Base-by-base conservation (phyloP, 495 filamentous ascomycete genomes). In the Pyronema omphalodes region DNA sequence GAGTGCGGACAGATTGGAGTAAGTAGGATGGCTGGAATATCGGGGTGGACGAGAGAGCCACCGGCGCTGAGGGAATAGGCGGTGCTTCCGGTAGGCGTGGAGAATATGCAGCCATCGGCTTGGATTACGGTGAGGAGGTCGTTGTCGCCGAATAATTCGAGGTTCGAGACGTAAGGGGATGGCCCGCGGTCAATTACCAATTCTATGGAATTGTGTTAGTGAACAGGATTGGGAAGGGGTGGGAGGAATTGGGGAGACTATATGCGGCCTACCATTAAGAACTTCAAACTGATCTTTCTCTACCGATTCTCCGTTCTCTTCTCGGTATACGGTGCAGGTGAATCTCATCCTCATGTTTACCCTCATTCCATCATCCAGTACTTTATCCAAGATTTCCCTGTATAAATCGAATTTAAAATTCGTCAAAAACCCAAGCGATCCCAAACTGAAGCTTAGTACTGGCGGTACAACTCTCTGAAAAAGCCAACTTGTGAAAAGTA, bases 61-160 rank as follows among this genome's bases (percentile, higher is more conserved):
- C 93, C 93, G 11, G 93, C 91, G 0, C 89, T 89, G 39, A 98
- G 84, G 61, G 95, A 96, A 71, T 98, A 98, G 12, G 91, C 91
- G 43, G 91, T 98, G 11, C 84, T 91, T 37, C 91, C 91, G 0
- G 63, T 66, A 12, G 64, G 63, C 9, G 63, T 66, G 14, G 64
- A 66, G 59, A 98, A 93, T 57, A 96, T 96, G 70, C 86, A 91
- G 49, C 91, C 91, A 58, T 98, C 91, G 18, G 91, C 91, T 71
- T 93, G 87, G 51, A 98, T 81, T 40, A 94, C 84, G 14, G 91
- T 98, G 52, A 98, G 51, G 45, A 66, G 60, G 60, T 94, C 86
- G 62, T 94, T 84, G 63, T 95, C 93, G 40, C 93, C 93, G 63
- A 95, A 95, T 36, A 98, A 39, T 36, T 57, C 52, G 37, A 63